These are phyloP conservation scores for Eutrema salsugineum DNA, from an alignment of 441 rosid genomes.

Conservation along the genomic window DNA sequence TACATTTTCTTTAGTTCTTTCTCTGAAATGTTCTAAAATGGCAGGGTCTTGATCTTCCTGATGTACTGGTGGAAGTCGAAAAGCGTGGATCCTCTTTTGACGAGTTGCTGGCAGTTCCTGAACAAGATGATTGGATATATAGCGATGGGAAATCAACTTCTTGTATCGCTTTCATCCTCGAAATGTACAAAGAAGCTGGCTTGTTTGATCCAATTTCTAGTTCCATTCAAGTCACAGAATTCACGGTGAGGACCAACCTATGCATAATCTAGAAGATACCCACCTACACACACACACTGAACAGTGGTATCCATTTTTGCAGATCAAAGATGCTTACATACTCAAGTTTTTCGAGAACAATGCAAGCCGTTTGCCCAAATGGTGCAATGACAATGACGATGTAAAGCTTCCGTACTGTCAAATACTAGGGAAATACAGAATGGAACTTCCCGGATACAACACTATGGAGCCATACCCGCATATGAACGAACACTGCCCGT, in stretches of 20 bases:
- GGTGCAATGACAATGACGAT: constrained; percentile 88
- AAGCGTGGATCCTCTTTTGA: constrained; percentile 85
- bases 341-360: constrained; percentile 80
- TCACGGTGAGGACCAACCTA: constrained; percentile 61
- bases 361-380: constrained; percentile 74
- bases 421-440: constrained; percentile 83
- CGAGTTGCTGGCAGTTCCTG: constrained; percentile 80
- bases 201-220: constrained; percentile 62
- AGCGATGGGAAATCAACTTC: constrained; percentile 94
- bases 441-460: constrained; percentile 92
- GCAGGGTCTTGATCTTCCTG: constrained; percentile 82
- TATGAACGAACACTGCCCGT: constrained; percentile 94
- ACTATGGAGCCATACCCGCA: constrained; percentile 80
- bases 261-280: neutral
- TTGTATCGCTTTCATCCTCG: constrained; percentile 85
- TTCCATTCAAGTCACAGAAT: constrained; percentile 89
- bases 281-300: constrained; percentile 4
- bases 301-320: constrained; percentile 12
- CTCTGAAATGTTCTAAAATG: neutral
- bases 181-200: constrained; percentile 95
- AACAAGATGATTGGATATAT: constrained; percentile 89
- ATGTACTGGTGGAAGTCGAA: constrained; percentile 76
- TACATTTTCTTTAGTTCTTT: neutral
- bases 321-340: constrained; percentile 92
- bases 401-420: constrained; percentile 92